These are phyloP conservation scores for Jamesozyma piceae DNA, from an alignment of 805 yeast genomes.

Conservation along the genomic window DNA sequence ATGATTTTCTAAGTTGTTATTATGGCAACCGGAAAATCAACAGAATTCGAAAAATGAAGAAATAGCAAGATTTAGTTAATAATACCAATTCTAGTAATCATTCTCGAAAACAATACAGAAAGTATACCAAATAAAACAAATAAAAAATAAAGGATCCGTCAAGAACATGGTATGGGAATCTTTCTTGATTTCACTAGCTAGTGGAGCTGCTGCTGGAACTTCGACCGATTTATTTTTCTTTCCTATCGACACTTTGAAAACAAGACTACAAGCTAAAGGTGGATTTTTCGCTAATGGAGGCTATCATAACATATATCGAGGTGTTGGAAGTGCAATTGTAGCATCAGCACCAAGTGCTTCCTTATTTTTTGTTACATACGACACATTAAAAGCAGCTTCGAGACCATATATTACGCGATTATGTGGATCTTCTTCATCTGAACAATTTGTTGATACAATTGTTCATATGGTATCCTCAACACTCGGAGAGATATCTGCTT, in stretches of 20 bases:
- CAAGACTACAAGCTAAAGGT: conserved; percentile 89
- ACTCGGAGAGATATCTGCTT: conserved; percentile 85
- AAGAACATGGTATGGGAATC: conserved; percentile 1
- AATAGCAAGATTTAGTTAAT: too few species aligned
- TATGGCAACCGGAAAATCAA: too few species aligned
- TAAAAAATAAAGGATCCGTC: too few species aligned
- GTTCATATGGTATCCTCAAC: conserved; percentile 86
- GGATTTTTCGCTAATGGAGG: conserved; percentile 94
- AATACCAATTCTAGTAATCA: too few species aligned
- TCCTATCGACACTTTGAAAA: conserved; percentile 92
- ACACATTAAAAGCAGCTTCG: conserved; percentile 48
- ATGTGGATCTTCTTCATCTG: conserved; percentile 10
- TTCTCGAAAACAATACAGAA: too few species aligned
- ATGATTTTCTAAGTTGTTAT: too few species aligned
- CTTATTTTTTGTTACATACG: conserved; percentile 75
- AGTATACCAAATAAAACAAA: too few species aligned
- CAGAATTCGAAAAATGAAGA: too few species aligned
- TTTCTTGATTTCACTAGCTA: conserved; percentile 32
- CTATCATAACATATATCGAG: conserved; percentile 81
- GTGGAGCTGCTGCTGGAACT: conserved; percentile 96
- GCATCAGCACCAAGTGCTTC: conserved; percentile 91
- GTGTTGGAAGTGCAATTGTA: conserved; percentile 85
- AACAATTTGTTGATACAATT: conserved; percentile 32
- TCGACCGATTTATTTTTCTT: conserved; percentile 89
- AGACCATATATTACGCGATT: conserved; percentile 30